Percentiles rank a stretch among this genome's conserved stretches.
Evolutionary conservation across 148 eudicot genomes (phyloP).

Genomic region (Agrostemma githago): DNA sequence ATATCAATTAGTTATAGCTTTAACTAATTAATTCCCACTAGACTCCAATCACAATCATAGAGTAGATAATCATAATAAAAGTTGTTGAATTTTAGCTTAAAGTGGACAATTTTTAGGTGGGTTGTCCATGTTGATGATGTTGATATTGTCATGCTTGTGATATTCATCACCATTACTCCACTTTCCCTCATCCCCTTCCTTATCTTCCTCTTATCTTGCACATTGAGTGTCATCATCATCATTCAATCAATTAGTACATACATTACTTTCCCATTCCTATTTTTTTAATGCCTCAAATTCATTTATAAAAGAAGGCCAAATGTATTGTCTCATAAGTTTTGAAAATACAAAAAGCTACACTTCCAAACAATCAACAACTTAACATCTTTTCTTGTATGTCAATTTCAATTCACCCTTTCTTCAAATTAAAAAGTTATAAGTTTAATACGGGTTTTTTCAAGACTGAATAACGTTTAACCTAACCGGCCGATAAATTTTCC

Average conservation of each 20-base stretch:
- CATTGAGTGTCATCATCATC: constrained; percentile 16
- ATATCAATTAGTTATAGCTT: not conserved
- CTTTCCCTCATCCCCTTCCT: not conserved
- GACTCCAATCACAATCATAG: not conserved
- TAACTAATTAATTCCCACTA: constrained; percentile 8
- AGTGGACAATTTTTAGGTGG: constrained; percentile 26
- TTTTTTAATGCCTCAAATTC: not conserved
- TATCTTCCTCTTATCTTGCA: constrained; percentile 10
- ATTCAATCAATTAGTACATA: not conserved
- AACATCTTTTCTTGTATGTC: constrained; percentile 9
- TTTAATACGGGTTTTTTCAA: not conserved
- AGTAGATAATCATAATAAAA: constrained; percentile 21
- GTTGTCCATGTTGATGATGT: constrained; percentile 27
- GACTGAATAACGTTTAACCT: no score
- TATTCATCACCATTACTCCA: constrained; percentile 23
- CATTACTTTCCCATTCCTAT: no score
- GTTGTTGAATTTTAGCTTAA: constrained; percentile 20
- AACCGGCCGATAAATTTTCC: no score
- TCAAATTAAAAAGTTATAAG: not conserved
- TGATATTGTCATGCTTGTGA: constrained; percentile 27
- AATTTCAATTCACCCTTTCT: not conserved
- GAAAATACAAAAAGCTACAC: not conserved
- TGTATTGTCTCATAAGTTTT: constrained; percentile 13
- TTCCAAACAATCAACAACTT: not conserved
- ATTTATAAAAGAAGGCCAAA: constrained; percentile 18